phyloP scores from a whole-genome alignment of 1,284 basidiomycete species.

The Leccinum pachyderme region DNA sequence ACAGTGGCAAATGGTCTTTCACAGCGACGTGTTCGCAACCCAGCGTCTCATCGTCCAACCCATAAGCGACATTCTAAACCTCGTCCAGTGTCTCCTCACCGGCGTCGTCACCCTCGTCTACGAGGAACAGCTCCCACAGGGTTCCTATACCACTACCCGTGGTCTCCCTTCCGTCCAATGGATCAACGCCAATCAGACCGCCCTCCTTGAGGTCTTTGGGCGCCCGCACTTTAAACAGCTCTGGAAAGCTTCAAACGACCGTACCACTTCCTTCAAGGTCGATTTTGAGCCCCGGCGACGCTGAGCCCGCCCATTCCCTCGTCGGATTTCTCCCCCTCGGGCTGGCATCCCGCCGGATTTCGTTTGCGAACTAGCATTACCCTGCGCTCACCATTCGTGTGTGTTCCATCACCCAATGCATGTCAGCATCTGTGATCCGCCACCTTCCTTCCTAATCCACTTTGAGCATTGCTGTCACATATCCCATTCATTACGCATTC shows the following conservation, averaged over 20 bases:
- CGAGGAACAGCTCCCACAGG: slow-evolving; percentile 66
- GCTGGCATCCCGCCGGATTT: slow-evolving; percentile 23
- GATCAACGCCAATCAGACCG: slow-evolving; percentile 64
- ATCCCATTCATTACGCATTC: slow-evolving; percentile 34
- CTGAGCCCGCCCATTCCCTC: slow-evolving; percentile 25
- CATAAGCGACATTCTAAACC: slow-evolving; percentile 71
- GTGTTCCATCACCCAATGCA: slow-evolving; percentile 8
- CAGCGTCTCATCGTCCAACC: slow-evolving; percentile 74
- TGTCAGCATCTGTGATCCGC: slow-evolving; percentile 31
- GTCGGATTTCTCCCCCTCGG: slow-evolving; percentile 8
- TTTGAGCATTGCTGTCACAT: slow-evolving; percentile 36
- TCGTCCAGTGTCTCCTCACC: slow-evolving; percentile 78
- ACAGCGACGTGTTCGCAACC: slow-evolving; percentile 76
- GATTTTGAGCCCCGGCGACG: slow-evolving; percentile 44
- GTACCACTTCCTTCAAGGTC: slow-evolving; percentile 67
- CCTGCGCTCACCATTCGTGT: slow-evolving; percentile 11
- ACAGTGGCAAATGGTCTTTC: slow-evolving; percentile 87
- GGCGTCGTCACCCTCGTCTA: slow-evolving; percentile 74
- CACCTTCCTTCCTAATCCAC: slow-evolving; percentile 17
- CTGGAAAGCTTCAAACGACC: slow-evolving; percentile 68
- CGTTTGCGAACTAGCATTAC: slow-evolving; percentile 13
- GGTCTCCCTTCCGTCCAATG: slow-evolving; percentile 73
- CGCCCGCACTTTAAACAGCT: slow-evolving; percentile 64
- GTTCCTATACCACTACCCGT: slow-evolving; percentile 67
- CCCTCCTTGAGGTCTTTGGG: slow-evolving; percentile 71